Evolutionary conservation across 2,329 filamentous ascomycete genomes (phyloP), one percentile per base, ranked within the genome.

Genomic region (Piedraia hortae): DNA sequence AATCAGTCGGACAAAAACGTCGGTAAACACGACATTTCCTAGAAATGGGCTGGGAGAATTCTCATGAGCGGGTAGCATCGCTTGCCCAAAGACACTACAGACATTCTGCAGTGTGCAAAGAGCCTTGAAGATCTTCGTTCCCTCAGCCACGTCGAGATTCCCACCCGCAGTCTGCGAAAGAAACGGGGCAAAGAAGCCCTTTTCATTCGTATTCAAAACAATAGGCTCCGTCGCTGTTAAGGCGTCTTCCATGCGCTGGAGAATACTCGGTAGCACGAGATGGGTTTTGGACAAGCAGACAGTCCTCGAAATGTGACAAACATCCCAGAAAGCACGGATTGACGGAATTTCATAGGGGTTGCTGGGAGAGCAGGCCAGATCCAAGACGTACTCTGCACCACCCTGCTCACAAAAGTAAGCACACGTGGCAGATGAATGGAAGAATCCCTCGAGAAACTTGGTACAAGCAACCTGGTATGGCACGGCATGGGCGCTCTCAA

Each of bases 281-380:
- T 82, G 63, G 2, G 80, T 67, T 27, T 73, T 75, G 12, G 65
- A 60, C 34, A 93, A 82, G 4, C 80, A 62, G 30, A 91, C 58
- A 31, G 69, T 59, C 30, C 73, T 64, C 21, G 90, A 54, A 6
- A 89, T 68, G 16, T 64, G 60, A 9, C 67, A 62, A 24, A 91
- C 54, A 27, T 70, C 64, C 27, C 68, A 61, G 25, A 67, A 68
- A 3, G 72, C 62, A 23, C 56, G 48, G 4, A 61, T 59, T 18
- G 71, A 66, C 17, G 66, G 59, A 37, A 73, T 68, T 36, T 73
- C 61, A 33, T 66, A 65, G 1, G 75, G 65, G 20, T 93, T 55
- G 40, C 75, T 80, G 4, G 77, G 71, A 14, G 80, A 62, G 24
- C 72, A 74, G 18, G 70, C 70, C 24, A 91, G 62, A 38, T 91